These are phyloP conservation scores for Fusarium solani-melongenae DNA, from an alignment of 2,329 filamentous ascomycete species.

Conservation along the genomic window DNA sequence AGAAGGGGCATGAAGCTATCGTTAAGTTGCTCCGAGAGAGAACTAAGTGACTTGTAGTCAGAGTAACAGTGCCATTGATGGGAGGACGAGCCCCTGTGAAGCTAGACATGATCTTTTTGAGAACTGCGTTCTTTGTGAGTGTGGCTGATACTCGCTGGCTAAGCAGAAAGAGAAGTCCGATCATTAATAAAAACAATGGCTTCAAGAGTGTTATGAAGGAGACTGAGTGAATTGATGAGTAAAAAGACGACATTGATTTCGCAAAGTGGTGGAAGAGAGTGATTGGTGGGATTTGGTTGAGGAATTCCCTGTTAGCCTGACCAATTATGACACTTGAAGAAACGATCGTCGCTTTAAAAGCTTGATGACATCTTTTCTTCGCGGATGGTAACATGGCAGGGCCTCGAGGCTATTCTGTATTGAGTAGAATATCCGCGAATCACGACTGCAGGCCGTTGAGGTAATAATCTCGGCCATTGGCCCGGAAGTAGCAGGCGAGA, in stretches of 20 bases:
- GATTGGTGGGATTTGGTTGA: slow-evolving; percentile 13
- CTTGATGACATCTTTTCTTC: slow-evolving; percentile 7
- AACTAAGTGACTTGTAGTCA: no score
- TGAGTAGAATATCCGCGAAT: slow-evolving; percentile 5
- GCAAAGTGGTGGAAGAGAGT: rapidly evolving
- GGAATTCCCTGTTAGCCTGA: not conserved
- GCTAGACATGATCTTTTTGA: no score
- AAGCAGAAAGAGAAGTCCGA: no score
- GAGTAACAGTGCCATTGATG: no score
- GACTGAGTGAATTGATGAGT: not conserved
- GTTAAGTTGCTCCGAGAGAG: not conserved
- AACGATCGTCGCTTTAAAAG: not conserved
- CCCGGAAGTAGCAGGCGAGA: not conserved
- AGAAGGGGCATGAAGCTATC: not conserved
- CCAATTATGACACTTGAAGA: not conserved
- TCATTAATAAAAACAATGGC: no score
- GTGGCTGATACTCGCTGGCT: no score
- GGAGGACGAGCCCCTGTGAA: no score
- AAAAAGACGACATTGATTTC: not conserved
- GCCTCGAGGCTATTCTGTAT: slow-evolving; percentile 2
- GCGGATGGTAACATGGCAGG: slow-evolving; percentile 3
- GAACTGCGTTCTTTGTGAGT: no score
- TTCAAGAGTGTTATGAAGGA: not conserved
- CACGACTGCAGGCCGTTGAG: not conserved
- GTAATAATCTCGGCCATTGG: not conserved